Base-by-base conservation (phyloP, 345 rosid genomes). In the Brassica incana region DNA sequence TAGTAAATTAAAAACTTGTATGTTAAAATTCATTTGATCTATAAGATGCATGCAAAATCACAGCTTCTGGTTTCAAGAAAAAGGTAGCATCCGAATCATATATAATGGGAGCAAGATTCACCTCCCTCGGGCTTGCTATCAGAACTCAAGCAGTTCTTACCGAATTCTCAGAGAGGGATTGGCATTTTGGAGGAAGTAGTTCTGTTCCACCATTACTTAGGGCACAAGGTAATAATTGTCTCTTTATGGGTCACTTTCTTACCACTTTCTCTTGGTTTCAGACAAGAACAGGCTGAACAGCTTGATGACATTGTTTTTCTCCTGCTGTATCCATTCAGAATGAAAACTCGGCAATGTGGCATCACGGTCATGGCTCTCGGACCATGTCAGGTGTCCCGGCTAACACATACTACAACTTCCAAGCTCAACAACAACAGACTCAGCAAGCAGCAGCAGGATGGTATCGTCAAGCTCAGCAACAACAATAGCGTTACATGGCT, bases 361-460 rank as follows among this genome's bases (percentile, higher is more conserved):
- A 87, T 65, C 94, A 92, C 0, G 97, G 98, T 6, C 87, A 86
- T 16, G 92, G 90, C 59, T 85, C 92, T 2, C 85, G 93, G 69
- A 84, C 95, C 3, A 87, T 91, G 91, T 65, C 78, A n/a, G 93
- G 87, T 12, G 88, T 85, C 66, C 90, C 90, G 1, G 43, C 86
- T 79, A 94, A 80, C 87, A 85, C 91, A 50, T 92, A 90, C 85
- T 94, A 90, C 87, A 86, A 87, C 89, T 91, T 90, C 81, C 96
- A 90, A 85, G 94, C 92, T 66, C 98, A 94, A 81, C 98, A 50
- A 50, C 54, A 93, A 83, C 90, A 86, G 72, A 33, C 60, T 40
- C 77, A 73, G 77, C 77, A 73, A 86, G n/a, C 87, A 16, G 60
- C 60, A 3, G 60, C 60, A 54, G 60, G 60, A 54, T 23, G 60